Evolutionary conservation across 202 grass and related monocot species (phyloP).

Genomic region (Elaeis oleifera): DNA sequence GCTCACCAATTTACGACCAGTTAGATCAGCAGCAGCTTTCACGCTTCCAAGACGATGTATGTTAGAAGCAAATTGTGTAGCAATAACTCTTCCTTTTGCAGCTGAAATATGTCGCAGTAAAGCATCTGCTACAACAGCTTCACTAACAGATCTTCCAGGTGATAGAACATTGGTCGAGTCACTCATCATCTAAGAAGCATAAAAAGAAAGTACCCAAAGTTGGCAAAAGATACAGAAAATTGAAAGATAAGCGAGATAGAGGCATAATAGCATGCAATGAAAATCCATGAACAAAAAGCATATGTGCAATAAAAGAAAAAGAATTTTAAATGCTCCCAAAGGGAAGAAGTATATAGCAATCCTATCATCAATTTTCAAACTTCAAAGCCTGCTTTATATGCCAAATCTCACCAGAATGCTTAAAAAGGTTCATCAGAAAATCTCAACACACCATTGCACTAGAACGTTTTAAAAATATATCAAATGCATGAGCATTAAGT

Average conservation of each 20-base stretch:
- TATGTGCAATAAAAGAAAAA: no score
- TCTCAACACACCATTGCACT: no score
- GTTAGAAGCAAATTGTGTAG: slow-evolving; percentile 98
- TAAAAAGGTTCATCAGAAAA: no score
- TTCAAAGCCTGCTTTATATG: no score
- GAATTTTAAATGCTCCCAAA: no score
- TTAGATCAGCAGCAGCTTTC: slow-evolving; percentile 94
- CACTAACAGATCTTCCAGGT: slow-evolving; percentile 91
- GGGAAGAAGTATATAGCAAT: no score
- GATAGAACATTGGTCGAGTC: slow-evolving; percentile 97
- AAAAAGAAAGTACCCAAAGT: slow-evolving; percentile 1
- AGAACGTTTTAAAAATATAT: no score
- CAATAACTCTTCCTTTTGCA: slow-evolving; percentile 95
- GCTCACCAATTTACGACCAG: slow-evolving; percentile 79
- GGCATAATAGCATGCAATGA: neutral
- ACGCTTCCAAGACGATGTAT: slow-evolving; percentile 98
- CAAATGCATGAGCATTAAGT: no score
- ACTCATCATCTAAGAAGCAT: slow-evolving; percentile 83
- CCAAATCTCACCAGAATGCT: no score
- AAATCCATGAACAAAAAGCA: neutral
- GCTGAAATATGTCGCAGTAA: slow-evolving; percentile 76
- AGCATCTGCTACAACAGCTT: slow-evolving; percentile 82
- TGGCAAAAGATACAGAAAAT: neutral
- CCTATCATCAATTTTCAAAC: no score
- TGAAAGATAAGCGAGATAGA: neutral